Evolutionary conservation across 495 filamentous ascomycete genomes (phyloP), one percentile per base, ranked within the genome.

Genomic region (Mytilinidion resinicola): DNA sequence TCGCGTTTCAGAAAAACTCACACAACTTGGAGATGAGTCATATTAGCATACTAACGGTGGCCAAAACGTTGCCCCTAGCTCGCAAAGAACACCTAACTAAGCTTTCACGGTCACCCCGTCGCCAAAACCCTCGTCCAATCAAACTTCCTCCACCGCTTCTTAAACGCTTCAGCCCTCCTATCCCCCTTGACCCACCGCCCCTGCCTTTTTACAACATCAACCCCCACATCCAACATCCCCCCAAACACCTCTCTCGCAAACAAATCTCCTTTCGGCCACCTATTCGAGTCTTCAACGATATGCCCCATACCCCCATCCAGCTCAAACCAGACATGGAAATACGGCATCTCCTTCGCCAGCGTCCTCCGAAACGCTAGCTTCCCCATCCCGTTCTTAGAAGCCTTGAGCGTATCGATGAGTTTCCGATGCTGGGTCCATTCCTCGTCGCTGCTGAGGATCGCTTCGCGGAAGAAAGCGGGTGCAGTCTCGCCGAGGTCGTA

Each of bases 351-450:
- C 76, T 95, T 96, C 21, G 86, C 89, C 35, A 98, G 72, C 2
- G 81, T 85, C 47, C 84, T 78, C 3, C 93, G 81, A 72, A 98
- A 97, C 44, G 93, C 91, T 56, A 77, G 68, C 69, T 88, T 87
- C 0, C 95, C 95, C 37, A 89, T 66, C 1, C 89, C 69, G 21
- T 19, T 8, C 55, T 85, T 51, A 83, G 78, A 57, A 4, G 86
- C 78, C 66, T 83, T 83, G 44, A 88, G 82, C 0, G 93, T 97
- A 68, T 96, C 91, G 51, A 97, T 95, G 59, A 97, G 74, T 69
- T 95, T 93, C 68, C 86, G 86, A 71, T 98, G 93, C 72, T 97
- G 95, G 7, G 88, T 80, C 93, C 95, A 97, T 72, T 96, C 90
- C 55, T 89, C 86, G 65, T 96, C 93, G 0, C 87, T 72, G 3